Percentiles rank a stretch among this genome's conserved stretches.
Conservation (phyloP, 345 rosid species). For the Populus davidiana region DNA sequence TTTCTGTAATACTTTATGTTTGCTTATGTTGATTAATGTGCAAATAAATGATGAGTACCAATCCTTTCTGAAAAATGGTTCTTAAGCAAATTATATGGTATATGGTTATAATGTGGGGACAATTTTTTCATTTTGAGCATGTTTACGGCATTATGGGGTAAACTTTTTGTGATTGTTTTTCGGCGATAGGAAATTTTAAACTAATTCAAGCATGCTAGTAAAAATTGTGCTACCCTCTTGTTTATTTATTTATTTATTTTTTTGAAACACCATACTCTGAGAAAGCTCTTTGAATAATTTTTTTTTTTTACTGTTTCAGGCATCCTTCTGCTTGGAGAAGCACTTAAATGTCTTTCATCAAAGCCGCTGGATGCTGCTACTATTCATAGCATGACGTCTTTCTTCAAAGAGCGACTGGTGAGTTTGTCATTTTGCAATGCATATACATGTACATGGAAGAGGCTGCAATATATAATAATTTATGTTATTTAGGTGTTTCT, state of each 20-base stretch:
- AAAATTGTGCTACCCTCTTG: background rate
- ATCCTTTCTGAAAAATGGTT: background rate
- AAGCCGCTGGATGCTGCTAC: slow-evolving; percentile 55
- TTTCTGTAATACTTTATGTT: background rate
- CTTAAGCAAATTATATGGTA: background rate
- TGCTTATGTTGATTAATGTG: background rate
- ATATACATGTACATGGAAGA: background rate
- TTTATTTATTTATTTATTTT: background rate
- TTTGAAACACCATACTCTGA: too few species aligned
- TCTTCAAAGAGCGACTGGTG: slow-evolving; percentile 79
- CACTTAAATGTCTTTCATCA: slow-evolving; percentile 44
- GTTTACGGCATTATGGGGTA: background rate
- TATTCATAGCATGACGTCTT: slow-evolving; percentile 54
- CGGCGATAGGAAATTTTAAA: background rate
- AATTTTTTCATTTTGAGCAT: background rate
- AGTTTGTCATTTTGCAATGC: slow-evolving; percentile 29
- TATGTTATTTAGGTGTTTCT: background rate
- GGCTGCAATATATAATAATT: background rate
- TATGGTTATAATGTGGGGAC: background rate
- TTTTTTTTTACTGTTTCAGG: slow-evolving; percentile 39
- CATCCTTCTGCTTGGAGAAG: slow-evolving; percentile 75
- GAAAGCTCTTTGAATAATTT: background rate
- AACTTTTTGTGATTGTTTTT: background rate
- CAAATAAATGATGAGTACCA: background rate
- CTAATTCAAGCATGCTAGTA: too few species aligned